Conservation (phyloP, 768 basidiomycete genomes). For the Punctularia strigosozonata region DNA sequence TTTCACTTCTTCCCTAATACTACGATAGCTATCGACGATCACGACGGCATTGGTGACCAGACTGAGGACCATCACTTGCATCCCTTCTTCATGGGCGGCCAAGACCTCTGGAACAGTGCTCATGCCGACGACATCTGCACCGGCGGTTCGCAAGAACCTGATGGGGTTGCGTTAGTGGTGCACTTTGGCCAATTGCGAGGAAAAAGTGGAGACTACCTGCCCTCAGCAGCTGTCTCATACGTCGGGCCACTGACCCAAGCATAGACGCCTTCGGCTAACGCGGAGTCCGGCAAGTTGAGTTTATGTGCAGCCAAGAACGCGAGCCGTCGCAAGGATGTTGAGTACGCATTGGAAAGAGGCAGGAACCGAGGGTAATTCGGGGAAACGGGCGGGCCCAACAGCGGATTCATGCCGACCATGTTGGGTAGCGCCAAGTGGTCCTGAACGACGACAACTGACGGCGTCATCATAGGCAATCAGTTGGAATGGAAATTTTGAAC, state of each 20-base stretch:
- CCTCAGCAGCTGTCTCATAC: conserved; percentile 85
- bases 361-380: conserved; percentile 62
- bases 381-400: conserved; percentile 60
- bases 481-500: not conserved
- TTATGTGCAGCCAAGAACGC: conserved; percentile 62
- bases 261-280: conserved; percentile 73
- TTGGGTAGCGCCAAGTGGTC: conserved; percentile 81
- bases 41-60: conserved; percentile 83
- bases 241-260: conserved; percentile 89
- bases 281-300: conserved; percentile 38
- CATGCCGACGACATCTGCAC: conserved; percentile 92
- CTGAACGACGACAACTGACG: conserved; percentile 65
- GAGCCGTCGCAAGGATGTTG: conserved; percentile 52
- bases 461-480: conserved; percentile 7
- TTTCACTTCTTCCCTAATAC: conserved; percentile 63
- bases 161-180: too few species aligned
- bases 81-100: conserved; percentile 61
- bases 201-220: too few species aligned
- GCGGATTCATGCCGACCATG: conserved; percentile 65
- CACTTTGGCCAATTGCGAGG: too few species aligned
- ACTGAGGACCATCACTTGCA: conserved; percentile 70
- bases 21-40: conserved; percentile 51
- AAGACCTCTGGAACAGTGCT: conserved; percentile 87
- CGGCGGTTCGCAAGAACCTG: conserved; percentile 59
- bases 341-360: conserved; percentile 78